A percentile compares a stretch with the other conserved stretches of the same genome.
phyloP scores from a whole-genome alignment of 805 yeast genomes.

The Candida easanensis region DNA sequence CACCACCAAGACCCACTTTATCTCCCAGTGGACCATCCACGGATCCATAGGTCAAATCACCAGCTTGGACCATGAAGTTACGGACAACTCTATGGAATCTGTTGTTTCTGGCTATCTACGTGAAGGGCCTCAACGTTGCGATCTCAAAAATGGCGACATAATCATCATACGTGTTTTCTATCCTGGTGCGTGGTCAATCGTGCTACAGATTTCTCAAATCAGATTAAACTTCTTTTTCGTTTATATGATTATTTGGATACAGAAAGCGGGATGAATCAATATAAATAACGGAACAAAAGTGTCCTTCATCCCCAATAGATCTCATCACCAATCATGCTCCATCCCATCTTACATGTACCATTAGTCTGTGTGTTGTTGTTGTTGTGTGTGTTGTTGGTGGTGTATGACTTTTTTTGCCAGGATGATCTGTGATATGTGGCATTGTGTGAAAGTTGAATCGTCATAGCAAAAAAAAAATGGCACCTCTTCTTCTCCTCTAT shows the following conservation, averaged over 20 bases:
- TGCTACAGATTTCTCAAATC: background rate
- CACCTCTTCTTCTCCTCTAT: background rate
- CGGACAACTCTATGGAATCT: conserved; percentile 62
- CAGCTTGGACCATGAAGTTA: conserved; percentile 71
- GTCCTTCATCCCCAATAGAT: background rate
- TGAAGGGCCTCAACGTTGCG: no score
- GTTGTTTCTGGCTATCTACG: conserved; percentile 41
- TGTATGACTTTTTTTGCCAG: background rate
- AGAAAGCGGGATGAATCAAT: background rate
- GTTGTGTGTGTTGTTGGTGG: background rate
- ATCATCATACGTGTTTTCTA: no score
- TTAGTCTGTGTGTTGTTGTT: background rate
- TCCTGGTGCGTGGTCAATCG: no score
- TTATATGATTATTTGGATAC: background rate
- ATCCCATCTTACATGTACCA: background rate
- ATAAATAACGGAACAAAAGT: conserved; percentile 1
- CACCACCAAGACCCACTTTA: conserved; percentile 41
- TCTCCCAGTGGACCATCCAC: conserved; percentile 24
- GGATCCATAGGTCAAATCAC: conserved; percentile 49
- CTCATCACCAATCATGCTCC: background rate
- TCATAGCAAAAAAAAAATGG: background rate
- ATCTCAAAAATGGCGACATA: no score
- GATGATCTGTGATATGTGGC: background rate
- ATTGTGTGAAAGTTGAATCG: background rate
- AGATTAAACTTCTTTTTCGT: conserved; percentile 2